A percentile compares a stretch with the other conserved stretches of the same genome.
phyloP scores from a whole-genome alignment of 441 rosid species.

The Adansonia rubrostipa region DNA sequence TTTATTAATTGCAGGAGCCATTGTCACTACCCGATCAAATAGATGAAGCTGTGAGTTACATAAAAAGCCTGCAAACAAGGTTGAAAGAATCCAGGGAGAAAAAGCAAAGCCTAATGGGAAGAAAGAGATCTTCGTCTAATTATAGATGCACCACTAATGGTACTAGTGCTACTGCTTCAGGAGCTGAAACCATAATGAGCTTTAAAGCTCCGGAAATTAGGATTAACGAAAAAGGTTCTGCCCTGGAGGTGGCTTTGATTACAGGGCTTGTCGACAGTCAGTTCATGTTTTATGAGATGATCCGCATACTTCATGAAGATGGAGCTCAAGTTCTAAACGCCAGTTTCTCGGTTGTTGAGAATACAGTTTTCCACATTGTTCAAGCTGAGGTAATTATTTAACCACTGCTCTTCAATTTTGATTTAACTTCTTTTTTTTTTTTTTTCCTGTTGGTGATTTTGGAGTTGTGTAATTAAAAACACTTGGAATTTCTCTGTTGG shows the following conservation, averaged over 20 bases:
- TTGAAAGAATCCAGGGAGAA: slow-evolving; percentile 40
- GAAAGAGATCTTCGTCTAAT: slow-evolving; percentile 31
- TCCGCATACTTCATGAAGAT: slow-evolving; percentile 47
- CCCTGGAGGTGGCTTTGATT: slow-evolving; percentile 39
- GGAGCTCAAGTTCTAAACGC: slow-evolving; percentile 41
- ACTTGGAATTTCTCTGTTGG: neutral
- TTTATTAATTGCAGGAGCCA: slow-evolving; percentile 37
- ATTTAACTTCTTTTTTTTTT: neutral
- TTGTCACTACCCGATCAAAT: slow-evolving; percentile 50
- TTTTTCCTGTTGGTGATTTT: too few species aligned
- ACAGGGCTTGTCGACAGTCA: slow-evolving; percentile 35
- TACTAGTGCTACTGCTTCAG: neutral
- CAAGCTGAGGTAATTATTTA: slow-evolving; percentile 48
- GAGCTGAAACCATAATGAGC: neutral
- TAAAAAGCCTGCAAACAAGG: slow-evolving; percentile 37
- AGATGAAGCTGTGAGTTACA: slow-evolving; percentile 53
- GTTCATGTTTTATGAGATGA: slow-evolving; percentile 43
- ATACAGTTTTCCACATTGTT: slow-evolving; percentile 34
- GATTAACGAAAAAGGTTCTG: slow-evolving; percentile 42
- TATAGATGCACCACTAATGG: neutral
- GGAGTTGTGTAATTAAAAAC: neutral
- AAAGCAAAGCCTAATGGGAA: slow-evolving; percentile 35
- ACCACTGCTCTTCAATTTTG: neutral
- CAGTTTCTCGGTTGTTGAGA: slow-evolving; percentile 38
- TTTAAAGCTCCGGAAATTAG: slow-evolving; percentile 36